Base-by-base conservation (phyloP, 2,329 filamentous ascomycete species). In the Fonsecaea nubica region DNA sequence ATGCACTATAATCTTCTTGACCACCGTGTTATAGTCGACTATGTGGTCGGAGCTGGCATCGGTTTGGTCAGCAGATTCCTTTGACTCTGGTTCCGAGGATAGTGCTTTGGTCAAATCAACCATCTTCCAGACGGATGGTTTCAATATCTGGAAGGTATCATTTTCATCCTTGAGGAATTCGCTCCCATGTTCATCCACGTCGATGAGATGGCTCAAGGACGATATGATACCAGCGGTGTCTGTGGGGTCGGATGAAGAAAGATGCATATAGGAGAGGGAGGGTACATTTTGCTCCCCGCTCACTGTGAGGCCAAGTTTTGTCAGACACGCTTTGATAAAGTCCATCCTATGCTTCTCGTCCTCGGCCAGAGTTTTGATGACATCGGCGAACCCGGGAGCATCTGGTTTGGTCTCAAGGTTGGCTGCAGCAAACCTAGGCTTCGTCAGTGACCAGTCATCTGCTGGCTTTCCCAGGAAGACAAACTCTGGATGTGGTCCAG, bases 401-500 rank as follows among this genome's bases (percentile, higher is more conserved):
- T 86, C 84, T 6, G 89, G 85, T 4, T 90, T 87, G 6, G 85
- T 86, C 68, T 89, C 85, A 6, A 98, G 84, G 74, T 96, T 97
- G 53, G 83, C 86, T 0, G 91, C 87, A 3, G 93, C 89, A 76
- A 98, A 98, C 76, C 93, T 96, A 71, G 9, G 45, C 62, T 58
- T 57, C 57, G 69, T 76, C 69, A 76, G 59, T 64, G 69, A 58
- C 67, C 71, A 69, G 62, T 72, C 48, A 70, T 72, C 68, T 21
- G 59, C 52, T 62, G 65, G 63, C 42, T 54, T 68, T 38, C 50
- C 58, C 13, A 57, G 48, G 62, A 64, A 63, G 48, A 80, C 86
- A 76, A 82, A 96, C 92, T 99, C 95, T 59, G 94, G 94, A 83
- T 99, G 95, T 45, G 93, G 92, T 0, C 93, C 93, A 0, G 91